phyloP scores from a whole-genome alignment of 257 asterid species.

The Primulina eburnea region DNA sequence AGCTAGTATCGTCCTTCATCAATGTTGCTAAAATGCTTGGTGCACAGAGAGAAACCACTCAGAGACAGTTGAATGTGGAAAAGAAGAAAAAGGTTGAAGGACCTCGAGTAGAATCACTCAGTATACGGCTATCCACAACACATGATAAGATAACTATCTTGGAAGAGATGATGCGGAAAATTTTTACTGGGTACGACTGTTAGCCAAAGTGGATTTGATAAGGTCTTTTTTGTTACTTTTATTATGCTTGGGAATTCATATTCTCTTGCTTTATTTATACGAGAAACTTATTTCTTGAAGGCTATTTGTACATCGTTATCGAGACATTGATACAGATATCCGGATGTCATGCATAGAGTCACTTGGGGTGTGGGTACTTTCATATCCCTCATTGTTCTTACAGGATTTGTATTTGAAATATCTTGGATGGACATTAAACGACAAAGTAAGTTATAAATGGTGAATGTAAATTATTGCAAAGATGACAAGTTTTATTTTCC shows the following conservation, averaged over 20 bases:
- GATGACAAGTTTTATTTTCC: slow-evolving; percentile 14
- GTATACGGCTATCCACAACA: slow-evolving; percentile 64
- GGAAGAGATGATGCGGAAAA: slow-evolving; percentile 96
- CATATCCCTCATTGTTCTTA: slow-evolving; percentile 90
- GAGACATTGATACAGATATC: slow-evolving; percentile 92
- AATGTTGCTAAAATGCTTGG: slow-evolving; percentile 85
- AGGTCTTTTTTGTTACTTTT: slow-evolving; percentile 10
- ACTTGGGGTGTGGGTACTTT: slow-evolving; percentile 91
- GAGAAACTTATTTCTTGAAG: slow-evolving; percentile 40
- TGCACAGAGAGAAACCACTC: slow-evolving; percentile 86
- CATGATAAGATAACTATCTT: slow-evolving; percentile 84
- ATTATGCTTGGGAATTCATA: slow-evolving; percentile 1
- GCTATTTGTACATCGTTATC: slow-evolving; percentile 94
- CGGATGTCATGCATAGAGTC: slow-evolving; percentile 91
- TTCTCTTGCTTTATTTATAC: slow-evolving; percentile 15
- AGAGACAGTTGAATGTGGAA: slow-evolving; percentile 95
- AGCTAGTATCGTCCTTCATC: slow-evolving; percentile 93
- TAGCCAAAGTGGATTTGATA: slow-evolving; percentile 11
- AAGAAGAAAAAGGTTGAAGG: slow-evolving; percentile 76
- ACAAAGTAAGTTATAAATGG: slow-evolving; percentile 61
- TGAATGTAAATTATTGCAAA: background rate
- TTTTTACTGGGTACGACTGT: slow-evolving; percentile 70
- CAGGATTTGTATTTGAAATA: slow-evolving; percentile 95
- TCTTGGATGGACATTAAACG: slow-evolving; percentile 99
- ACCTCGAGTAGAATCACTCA: slow-evolving; percentile 87